Percentiles rank a stretch among this genome's conserved stretches.
phyloP scores from a whole-genome alignment of 2,329 filamentous ascomycete species.

The Blastomyces emzantsi region DNA sequence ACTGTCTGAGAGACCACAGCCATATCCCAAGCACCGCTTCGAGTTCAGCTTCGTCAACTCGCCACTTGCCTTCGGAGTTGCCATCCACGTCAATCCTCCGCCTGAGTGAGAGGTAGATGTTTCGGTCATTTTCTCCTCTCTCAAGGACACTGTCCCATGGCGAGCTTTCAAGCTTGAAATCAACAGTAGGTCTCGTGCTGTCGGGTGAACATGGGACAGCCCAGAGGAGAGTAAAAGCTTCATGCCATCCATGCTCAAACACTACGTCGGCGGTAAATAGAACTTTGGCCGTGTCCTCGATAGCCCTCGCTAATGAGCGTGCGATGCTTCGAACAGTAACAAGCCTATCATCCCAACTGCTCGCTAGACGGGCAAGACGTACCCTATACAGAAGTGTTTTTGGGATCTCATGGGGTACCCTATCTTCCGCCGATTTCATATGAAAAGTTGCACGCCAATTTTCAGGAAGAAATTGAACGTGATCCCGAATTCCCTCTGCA shows the following conservation, averaged over 20 bases:
- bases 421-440: neutral
- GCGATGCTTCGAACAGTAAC: conserved; percentile 2
- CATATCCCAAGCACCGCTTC: conserved; percentile 29
- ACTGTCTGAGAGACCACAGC: conserved; percentile 23
- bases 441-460: neutral
- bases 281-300: conserved; percentile 5
- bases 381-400: conserved; percentile 3
- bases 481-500: neutral
- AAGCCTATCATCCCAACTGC: conserved; percentile 8
- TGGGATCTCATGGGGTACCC: neutral
- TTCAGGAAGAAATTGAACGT: neutral
- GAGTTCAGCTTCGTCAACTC: conserved; percentile 20
- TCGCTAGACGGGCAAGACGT: conserved; percentile 6
- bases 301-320: neutral
- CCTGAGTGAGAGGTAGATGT: conserved; percentile 9
- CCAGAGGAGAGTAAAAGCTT: conserved; percentile 5
- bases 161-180: neutral
- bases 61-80: conserved; percentile 18
- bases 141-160: neutral
- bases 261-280: conserved; percentile 6
- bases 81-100: conserved; percentile 7
- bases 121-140: neutral
- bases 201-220: neutral
- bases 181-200: neutral
- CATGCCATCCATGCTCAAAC: conserved; percentile 5